phyloP scores from a whole-genome alignment of 176 grass and related monocot genomes.

The Aegilops sharonensis region DNA sequence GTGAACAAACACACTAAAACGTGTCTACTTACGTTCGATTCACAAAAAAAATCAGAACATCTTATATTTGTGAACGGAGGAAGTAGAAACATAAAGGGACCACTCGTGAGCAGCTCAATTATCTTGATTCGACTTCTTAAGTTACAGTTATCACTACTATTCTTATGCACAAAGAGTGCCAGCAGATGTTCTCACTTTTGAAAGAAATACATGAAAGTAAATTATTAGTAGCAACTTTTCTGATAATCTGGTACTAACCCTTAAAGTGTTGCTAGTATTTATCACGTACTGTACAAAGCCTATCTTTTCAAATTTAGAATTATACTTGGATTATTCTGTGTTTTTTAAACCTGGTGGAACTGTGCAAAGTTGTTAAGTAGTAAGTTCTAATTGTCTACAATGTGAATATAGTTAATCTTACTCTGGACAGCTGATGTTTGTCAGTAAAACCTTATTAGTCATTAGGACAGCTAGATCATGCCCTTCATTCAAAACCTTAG shows the following conservation, averaged over 20 bases:
- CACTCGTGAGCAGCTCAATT: neutral
- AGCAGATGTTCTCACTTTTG: neutral
- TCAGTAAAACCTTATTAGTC: neutral
- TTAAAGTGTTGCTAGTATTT: neutral
- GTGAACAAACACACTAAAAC: too few relatives aligned
- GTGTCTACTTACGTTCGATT: too few relatives aligned
- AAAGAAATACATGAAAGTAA: neutral
- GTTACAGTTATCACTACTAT: neutral
- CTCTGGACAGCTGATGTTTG: neutral
- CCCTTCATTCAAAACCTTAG: neutral
- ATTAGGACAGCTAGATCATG: neutral
- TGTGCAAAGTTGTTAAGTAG: neutral
- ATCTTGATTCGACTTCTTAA: neutral
- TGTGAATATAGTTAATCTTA: constrained; percentile 8
- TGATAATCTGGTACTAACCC: neutral
- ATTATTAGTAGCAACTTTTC: neutral
- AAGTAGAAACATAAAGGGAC: neutral
- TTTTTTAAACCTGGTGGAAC: neutral
- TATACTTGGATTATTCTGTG: neutral
- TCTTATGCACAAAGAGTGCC: neutral
- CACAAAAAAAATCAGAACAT: too few relatives aligned
- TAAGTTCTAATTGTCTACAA: neutral
- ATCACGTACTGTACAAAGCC: neutral
- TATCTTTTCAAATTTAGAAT: neutral
- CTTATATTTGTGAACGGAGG: too few relatives aligned